A percentile compares a stretch with the other conserved stretches of the same genome.
Conservation (phyloP, 805 yeast genomes). For the Lipomyces mesembrius region DNA sequence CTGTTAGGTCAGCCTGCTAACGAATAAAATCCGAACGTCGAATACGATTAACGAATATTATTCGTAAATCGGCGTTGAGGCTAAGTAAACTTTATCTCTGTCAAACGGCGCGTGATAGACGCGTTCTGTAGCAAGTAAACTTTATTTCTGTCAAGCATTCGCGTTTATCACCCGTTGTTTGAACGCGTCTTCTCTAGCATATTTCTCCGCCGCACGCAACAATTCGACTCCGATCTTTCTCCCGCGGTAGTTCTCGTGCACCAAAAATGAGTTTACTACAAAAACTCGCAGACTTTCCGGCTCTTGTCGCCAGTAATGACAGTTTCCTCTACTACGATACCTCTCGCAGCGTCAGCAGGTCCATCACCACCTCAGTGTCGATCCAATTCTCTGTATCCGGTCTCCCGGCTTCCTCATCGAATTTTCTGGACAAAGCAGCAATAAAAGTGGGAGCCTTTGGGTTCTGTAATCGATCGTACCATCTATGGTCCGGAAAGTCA, state of each 20-base stretch:
- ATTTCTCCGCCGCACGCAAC: neutral
- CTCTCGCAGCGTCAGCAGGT: neutral
- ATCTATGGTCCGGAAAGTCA: neutral
- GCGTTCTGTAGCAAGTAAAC: too few relatives aligned
- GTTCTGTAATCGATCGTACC: neutral
- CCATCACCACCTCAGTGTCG: neutral
- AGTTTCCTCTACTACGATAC: neutral
- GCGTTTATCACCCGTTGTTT: too few relatives aligned
- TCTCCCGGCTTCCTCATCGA: neutral
- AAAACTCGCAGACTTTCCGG: neutral
- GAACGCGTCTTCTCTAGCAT: too few relatives aligned
- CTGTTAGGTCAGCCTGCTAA: too few relatives aligned
- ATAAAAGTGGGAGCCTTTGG: neutral
- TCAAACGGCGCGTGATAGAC: too few relatives aligned
- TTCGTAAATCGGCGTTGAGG: too few relatives aligned
- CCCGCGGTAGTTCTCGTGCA: constrained; percentile 2
- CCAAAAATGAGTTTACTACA: neutral
- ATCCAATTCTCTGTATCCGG: neutral
- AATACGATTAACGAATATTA: too few relatives aligned
- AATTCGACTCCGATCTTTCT: neutral
- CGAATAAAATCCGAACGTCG: too few relatives aligned
- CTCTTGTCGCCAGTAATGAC: neutral
- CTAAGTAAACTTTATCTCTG: too few relatives aligned
- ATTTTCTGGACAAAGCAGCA: neutral
- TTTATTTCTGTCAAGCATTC: too few relatives aligned